Percentiles rank a stretch among this genome's conserved stretches.
These are phyloP conservation scores for Hyphopichia khmerensis DNA, from an alignment of 1,139 yeast genomes.

Conservation along the genomic window DNA sequence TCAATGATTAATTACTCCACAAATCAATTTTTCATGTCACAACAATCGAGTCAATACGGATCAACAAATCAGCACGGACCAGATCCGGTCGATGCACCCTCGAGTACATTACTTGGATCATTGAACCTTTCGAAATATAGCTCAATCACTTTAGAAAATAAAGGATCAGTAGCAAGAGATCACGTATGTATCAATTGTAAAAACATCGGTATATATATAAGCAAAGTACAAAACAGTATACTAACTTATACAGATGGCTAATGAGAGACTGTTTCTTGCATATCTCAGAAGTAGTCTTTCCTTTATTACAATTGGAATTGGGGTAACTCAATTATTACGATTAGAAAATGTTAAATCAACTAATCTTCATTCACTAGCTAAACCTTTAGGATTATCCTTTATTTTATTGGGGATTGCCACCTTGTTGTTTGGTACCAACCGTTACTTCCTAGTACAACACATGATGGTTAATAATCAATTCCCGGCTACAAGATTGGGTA, in stretches of 20 bases:
- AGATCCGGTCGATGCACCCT: no score
- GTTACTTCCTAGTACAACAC: constrained; percentile 37
- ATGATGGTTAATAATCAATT: constrained; percentile 24
- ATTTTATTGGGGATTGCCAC: constrained; percentile 36
- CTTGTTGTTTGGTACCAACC: constrained; percentile 28
- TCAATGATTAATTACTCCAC: no score
- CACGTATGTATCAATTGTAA: constrained; percentile 20
- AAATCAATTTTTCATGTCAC: no score
- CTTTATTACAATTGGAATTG: constrained; percentile 43
- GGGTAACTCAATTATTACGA: constrained; percentile 42
- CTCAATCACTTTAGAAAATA: constrained; percentile 32
- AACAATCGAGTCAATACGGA: no score
- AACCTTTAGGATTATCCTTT: constrained; percentile 37
- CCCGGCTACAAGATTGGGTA: constrained; percentile 30
- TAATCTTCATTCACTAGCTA: constrained; percentile 25
- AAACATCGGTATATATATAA: no score
- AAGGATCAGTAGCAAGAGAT: constrained; percentile 50
- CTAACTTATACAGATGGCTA: constrained; percentile 44
- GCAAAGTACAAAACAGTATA: not conserved
- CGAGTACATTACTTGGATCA: no score
- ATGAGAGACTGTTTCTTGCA: constrained; percentile 75
- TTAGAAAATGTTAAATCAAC: constrained; percentile 16
- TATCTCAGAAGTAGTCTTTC: constrained; percentile 64
- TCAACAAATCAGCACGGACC: no score
- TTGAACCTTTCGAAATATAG: not conserved